Percentiles rank a stretch among this genome's conserved stretches.
Conservation (phyloP, 2,329 filamentous ascomycete genomes). For the Aureobasidium lini region DNA sequence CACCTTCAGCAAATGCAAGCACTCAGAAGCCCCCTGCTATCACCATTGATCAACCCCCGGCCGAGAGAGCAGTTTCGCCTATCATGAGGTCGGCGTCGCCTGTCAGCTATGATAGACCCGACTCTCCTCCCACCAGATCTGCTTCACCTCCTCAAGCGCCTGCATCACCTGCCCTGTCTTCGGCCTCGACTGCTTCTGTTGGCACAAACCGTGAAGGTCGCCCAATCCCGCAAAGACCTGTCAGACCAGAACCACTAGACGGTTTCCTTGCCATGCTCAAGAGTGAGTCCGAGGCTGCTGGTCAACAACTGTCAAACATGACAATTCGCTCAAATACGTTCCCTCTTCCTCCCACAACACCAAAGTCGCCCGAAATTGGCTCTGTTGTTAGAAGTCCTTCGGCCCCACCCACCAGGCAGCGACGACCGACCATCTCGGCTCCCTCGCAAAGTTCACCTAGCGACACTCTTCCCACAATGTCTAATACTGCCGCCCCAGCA, state of each 20-base stretch:
- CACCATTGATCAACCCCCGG: not conserved
- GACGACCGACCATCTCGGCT: slow-evolving; percentile 12
- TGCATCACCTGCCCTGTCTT: slow-evolving; percentile 1
- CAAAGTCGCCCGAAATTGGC: not conserved
- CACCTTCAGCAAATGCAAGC: not conserved
- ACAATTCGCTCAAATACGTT: slow-evolving; percentile 15
- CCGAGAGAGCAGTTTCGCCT: slow-evolving; percentile 1
- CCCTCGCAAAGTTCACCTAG: slow-evolving; percentile 1
- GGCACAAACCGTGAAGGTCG: slow-evolving; percentile 10
- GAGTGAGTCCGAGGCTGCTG: slow-evolving; percentile 10
- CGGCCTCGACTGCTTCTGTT: not conserved
- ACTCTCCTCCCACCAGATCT: not conserved
- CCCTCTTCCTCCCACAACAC: slow-evolving; percentile 1
- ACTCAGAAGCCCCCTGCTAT: not conserved
- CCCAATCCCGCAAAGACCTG: slow-evolving; percentile 27
- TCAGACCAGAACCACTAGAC: slow-evolving; percentile 22
- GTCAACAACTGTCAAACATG: slow-evolving; percentile 3
- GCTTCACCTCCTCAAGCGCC: not conserved
- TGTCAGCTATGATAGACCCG: not conserved
- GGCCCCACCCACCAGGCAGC: not conserved
- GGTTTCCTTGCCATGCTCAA: slow-evolving; percentile 16
- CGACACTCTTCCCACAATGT: not conserved
- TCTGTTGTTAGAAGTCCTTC: slow-evolving; percentile 8
- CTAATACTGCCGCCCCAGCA: slow-evolving; percentile 20
- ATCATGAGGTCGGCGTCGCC: not conserved